Percentiles rank a stretch among this genome's conserved stretches.
phyloP scores from a whole-genome alignment of 345 rosid genomes.

The Pseudoturritis turrita region DNA sequence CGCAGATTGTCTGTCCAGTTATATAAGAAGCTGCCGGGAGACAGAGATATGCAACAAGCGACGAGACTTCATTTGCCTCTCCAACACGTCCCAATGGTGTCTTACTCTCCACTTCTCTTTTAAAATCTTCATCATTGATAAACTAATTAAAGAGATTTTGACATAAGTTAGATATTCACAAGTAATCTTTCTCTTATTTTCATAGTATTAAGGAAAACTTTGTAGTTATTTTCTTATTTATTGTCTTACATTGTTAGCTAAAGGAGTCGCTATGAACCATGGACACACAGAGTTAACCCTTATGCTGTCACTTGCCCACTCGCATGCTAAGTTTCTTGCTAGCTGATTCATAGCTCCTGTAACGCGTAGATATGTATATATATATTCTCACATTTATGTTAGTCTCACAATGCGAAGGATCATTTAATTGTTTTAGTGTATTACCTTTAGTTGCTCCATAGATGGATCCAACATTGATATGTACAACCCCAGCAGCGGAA shows the following conservation, averaged over 20 bases:
- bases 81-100: not conserved
- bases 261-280: too few species aligned
- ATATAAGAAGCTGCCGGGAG: not conserved
- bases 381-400: not conserved
- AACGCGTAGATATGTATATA: not conserved
- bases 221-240: too few species aligned
- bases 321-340: slow-evolving; percentile 20
- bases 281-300: slow-evolving; percentile 15
- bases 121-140: not conserved
- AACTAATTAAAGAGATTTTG: not conserved
- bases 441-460: slow-evolving; percentile 33
- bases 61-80: slow-evolving; percentile 1
- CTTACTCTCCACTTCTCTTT: not conserved
- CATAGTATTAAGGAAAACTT: too few species aligned
- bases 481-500: slow-evolving; percentile 45
- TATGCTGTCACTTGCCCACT: slow-evolving; percentile 17
- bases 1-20: not conserved
- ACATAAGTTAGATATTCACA: not conserved
- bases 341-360: slow-evolving; percentile 21
- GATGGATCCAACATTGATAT: slow-evolving; percentile 27
- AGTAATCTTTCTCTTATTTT: too few species aligned
- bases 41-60: not conserved
- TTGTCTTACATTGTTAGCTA: too few species aligned
- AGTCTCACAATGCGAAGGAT: not conserved
- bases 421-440: not conserved